Evolutionary conservation across 176 grass and related monocot species (phyloP).

Genomic region (Saccharum officinarum): DNA sequence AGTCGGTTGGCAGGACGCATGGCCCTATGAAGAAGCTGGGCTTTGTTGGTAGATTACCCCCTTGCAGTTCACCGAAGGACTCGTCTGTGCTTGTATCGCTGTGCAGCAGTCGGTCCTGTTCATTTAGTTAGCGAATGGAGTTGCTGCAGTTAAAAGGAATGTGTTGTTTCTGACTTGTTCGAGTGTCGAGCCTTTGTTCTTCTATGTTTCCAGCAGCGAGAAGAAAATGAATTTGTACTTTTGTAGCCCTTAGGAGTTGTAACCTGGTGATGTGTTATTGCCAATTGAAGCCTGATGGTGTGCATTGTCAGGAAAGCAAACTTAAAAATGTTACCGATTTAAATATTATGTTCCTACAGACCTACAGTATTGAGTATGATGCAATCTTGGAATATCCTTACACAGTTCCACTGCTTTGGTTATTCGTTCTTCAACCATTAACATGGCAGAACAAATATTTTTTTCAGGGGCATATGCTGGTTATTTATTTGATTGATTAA

Average conservation of each 20-base stretch:
- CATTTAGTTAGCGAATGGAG: constrained; percentile 37
- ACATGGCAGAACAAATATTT: background rate
- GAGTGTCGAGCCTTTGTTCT: constrained; percentile 2
- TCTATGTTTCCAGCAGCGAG: background rate
- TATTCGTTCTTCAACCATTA: background rate
- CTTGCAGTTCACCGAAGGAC: background rate
- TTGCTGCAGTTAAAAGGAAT: constrained; percentile 20
- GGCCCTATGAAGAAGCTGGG: constrained; percentile 50
- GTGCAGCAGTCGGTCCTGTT: background rate
- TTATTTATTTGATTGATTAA: background rate
- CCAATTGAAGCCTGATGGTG: background rate
- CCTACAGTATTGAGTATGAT: background rate
- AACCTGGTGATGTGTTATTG: background rate
- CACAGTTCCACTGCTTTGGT: background rate
- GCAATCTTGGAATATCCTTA: background rate
- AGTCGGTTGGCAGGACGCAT: constrained; percentile 72
- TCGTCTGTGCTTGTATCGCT: background rate
- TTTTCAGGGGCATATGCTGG: background rate
- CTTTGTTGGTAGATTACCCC: constrained; percentile 10
- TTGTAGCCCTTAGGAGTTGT: constrained; percentile 25
- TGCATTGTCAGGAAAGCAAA: background rate
- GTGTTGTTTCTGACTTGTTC: constrained; percentile 14
- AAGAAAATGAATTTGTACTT: background rate
- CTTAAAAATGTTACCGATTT: background rate
- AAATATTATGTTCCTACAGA: background rate